Base-by-base conservation (phyloP, 2,329 filamentous ascomycete species). In the Epichloe uncinata region DNA sequence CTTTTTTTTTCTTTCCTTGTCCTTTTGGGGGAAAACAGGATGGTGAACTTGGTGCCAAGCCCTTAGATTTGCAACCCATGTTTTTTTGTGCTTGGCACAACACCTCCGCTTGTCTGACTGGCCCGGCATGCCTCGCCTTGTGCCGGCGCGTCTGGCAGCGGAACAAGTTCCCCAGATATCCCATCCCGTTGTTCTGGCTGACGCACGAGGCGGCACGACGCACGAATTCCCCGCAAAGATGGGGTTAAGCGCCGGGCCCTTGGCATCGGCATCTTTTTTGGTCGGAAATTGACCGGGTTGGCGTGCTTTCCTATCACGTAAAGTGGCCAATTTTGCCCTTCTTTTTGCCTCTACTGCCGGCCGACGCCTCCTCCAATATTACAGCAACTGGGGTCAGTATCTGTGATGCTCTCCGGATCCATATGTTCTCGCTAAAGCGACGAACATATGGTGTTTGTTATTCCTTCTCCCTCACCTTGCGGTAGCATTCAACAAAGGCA, bases 101-200 rank as follows among this genome's bases (percentile, higher is more conserved):
- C 6, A 44, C 9, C 7, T 38, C 16, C 26, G 26, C 26, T 30
- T 30, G 26, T 30, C 26, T 9, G 8, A 30, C 26, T 30, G 26
- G 38, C 30, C 34, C 45, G 42, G 50, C 40, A 50, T 52, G 16
- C 48, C 40, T 54, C 48, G 50, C 50, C 45, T 49, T 54, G 36
- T 50, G 45, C 52, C 45, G 48, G 50, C 50, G 46, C 20, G 26
- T 38, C 16, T 26, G 11, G 15, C 26, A 20, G 37, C 50, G 50
- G 47, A 52, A 50, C 9, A 34, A 5, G n/a, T 3, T 41, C 45
- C 41, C 50, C 26, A 30, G 26, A 30, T 9, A 9, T 30, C 8
- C 26, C 26, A 30, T 30, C 26, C 26, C 8, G 26, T 30, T 30
- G 26, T 30, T 30, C 26, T 18, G 37, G 33, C 46, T 26, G 26